Conservation (phyloP, 768 basidiomycete genomes). For the Lactarius vividus region DNA sequence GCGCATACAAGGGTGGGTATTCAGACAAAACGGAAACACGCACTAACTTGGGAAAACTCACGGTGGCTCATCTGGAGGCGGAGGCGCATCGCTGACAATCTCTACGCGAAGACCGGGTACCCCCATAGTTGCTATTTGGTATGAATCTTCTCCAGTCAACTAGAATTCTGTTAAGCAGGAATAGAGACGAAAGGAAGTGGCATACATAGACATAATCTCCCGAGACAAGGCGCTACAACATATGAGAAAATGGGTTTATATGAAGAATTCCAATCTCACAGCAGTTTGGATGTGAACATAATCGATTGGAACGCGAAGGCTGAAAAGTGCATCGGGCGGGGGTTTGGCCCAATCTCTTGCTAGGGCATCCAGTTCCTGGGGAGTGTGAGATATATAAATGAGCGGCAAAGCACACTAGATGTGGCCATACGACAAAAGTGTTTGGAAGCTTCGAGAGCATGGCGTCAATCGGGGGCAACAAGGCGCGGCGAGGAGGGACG, state of each 20-base stretch:
- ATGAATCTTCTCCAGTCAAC: slow-evolving; percentile 84
- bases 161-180: slow-evolving; percentile 32
- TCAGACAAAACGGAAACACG: neutral
- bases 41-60: slow-evolving; percentile 40
- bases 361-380: slow-evolving; percentile 73
- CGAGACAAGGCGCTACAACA: slow-evolving; percentile 64
- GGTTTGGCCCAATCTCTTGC: slow-evolving; percentile 87
- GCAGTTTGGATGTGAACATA: slow-evolving; percentile 82
- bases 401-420: neutral
- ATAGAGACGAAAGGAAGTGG: slow-evolving; percentile 26
- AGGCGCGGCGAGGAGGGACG: neutral
- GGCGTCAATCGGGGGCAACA: slow-evolving; percentile 8
- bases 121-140: slow-evolving; percentile 83
- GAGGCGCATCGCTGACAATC: slow-evolving; percentile 81
- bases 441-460: slow-evolving; percentile 55
- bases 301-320: slow-evolving; percentile 81
- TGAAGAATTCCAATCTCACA: slow-evolving; percentile 44
- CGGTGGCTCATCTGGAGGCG: slow-evolving; percentile 83
- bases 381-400: slow-evolving; percentile 1
- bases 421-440: slow-evolving; percentile 53
- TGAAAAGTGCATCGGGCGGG: slow-evolving; percentile 73
- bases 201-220: slow-evolving; percentile 83
- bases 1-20: neutral
- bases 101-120: slow-evolving; percentile 82
- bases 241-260: slow-evolving; percentile 20